phyloP scores from a whole-genome alignment of 2,329 filamentous ascomycete genomes.

The Pyrenophora seminiperda region DNA sequence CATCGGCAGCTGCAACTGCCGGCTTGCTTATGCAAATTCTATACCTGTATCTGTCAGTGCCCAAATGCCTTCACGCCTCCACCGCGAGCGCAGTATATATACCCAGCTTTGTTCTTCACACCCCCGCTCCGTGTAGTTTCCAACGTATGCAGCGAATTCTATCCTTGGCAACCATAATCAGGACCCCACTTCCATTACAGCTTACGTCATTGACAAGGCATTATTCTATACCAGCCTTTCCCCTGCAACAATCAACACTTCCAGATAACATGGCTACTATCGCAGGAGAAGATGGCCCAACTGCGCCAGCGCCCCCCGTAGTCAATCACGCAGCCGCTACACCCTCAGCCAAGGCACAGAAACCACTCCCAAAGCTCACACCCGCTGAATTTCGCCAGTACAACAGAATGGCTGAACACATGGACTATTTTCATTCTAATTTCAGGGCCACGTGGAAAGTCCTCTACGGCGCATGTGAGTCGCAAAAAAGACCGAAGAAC shows the following conservation, averaged over 20 bases:
- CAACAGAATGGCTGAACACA: slow-evolving; percentile 74
- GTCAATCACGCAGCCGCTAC: slow-evolving; percentile 4
- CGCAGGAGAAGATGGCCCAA: slow-evolving; percentile 4
- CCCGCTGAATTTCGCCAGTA: slow-evolving; percentile 70
- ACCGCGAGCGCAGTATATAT: slow-evolving; percentile 9
- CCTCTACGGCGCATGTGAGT: slow-evolving; percentile 68
- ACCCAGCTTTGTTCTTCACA: background rate
- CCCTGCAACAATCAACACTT: background rate
- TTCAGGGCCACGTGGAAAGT: slow-evolving; percentile 65
- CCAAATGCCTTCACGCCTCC: slow-evolving; percentile 9
- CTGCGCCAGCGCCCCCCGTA: slow-evolving; percentile 4
- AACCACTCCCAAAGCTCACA: slow-evolving; percentile 65
- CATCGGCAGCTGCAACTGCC: slow-evolving; percentile 19
- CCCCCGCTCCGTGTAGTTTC: background rate
- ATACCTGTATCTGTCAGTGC: slow-evolving; percentile 25
- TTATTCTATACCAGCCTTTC: background rate
- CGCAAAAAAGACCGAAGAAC: slow-evolving; percentile 62
- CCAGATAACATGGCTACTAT: slow-evolving; percentile 10
- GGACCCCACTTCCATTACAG: background rate
- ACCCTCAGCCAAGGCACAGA: slow-evolving; percentile 24
- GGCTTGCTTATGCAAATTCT: slow-evolving; percentile 25
- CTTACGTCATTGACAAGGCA: background rate
- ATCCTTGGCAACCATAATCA: slow-evolving; percentile 4
- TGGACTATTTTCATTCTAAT: slow-evolving; percentile 67
- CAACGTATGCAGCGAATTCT: slow-evolving; percentile 15